Conservation (phyloP, 2,329 filamentous ascomycete genomes). For the Phialocephala subalpina region DNA sequence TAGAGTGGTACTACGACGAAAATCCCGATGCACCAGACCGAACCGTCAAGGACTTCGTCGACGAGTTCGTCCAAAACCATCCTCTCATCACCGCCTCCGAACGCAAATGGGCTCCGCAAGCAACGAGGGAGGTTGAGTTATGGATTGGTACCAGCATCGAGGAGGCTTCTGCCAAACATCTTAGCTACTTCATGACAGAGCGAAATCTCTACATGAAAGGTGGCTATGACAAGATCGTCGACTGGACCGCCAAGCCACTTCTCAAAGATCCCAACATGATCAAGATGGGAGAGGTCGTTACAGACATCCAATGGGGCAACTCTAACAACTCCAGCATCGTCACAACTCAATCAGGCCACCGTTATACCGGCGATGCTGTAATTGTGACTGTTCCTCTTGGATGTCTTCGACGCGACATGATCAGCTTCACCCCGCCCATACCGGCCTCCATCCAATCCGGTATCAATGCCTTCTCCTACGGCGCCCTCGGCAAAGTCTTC, state of each 20-base stretch:
- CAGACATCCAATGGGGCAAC: slow-evolving; percentile 48
- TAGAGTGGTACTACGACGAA: slow-evolving; percentile 50
- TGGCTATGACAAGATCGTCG: slow-evolving; percentile 52
- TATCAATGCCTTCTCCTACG: slow-evolving; percentile 49
- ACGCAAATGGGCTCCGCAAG: slow-evolving; percentile 52
- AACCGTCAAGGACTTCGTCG: slow-evolving; percentile 49
- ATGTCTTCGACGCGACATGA: slow-evolving; percentile 48
- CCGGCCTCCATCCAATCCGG: slow-evolving; percentile 47
- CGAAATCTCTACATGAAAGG: slow-evolving; percentile 55
- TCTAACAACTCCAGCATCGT: slow-evolving; percentile 37
- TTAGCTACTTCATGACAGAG: slow-evolving; percentile 53
- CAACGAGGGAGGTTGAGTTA: slow-evolving; percentile 51
- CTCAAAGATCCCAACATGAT: slow-evolving; percentile 46
- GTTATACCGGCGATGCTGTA: slow-evolving; percentile 48
- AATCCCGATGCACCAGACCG: slow-evolving; percentile 51
- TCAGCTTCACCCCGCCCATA: slow-evolving; percentile 49
- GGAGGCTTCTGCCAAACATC: slow-evolving; percentile 50
- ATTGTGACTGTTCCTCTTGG: slow-evolving; percentile 50
- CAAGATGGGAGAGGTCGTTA: slow-evolving; percentile 48
- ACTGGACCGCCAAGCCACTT: slow-evolving; percentile 50
- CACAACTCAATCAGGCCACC: slow-evolving; percentile 39
- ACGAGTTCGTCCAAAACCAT: slow-evolving; percentile 50
- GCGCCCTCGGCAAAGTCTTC: slow-evolving; percentile 52
- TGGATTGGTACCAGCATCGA: slow-evolving; percentile 53
- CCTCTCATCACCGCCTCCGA: slow-evolving; percentile 51